Evolutionary conservation across 73 alveolate genomes (phyloP), one percentile per base, ranked within the genome.

Genomic region (Paramecium bursaria): DNA sequence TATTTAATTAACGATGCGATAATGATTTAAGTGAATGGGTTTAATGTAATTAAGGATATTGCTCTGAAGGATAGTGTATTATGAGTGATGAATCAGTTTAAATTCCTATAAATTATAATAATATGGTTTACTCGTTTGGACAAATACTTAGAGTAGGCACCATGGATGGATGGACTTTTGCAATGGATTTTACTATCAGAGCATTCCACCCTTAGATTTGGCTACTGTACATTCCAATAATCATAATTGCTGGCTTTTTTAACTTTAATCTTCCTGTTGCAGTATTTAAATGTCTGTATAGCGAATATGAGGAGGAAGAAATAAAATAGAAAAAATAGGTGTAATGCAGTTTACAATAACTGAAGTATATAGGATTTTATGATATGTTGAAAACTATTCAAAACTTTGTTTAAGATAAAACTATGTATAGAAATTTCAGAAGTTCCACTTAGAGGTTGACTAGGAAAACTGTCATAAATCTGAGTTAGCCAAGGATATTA

Each of bases 161-260:
- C 33, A 67, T 67, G 82, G 82, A 67, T 67, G 82, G 27, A 39
- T 67, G 82, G 82, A 67, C 57, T 15, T 35, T 42, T 42, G 82
- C 44, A 4, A 67, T 67, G 82, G 33, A 21, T 67, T 67, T 39
- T 42, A 67, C 82, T 19, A 33, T 67, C 30, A 67, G 55, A 39
- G 44, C 35, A 31, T 67, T 35, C 44, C 27, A 67, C 44, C 55
- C 82, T 15, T 35, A 44, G 53, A 15, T 67, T 0, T 67, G 82
- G 82, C 22, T 67, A 0, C 44, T 39, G 33, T 67, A 67, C 44
- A 21, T 67, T 11, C 22, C 35, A 19, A 67, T 67, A 6, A 67
- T 67, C 17, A 39, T 67, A 15, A 35, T 67, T 6, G 82, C 60
- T 21, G 82, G 82, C 7, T 67, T 67, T 39, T 67, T 67, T 67